A percentile compares a stretch with the other conserved stretches of the same genome.
phyloP scores from a whole-genome alignment of 306 rosid species.

The Acacia melanoxylon region DNA sequence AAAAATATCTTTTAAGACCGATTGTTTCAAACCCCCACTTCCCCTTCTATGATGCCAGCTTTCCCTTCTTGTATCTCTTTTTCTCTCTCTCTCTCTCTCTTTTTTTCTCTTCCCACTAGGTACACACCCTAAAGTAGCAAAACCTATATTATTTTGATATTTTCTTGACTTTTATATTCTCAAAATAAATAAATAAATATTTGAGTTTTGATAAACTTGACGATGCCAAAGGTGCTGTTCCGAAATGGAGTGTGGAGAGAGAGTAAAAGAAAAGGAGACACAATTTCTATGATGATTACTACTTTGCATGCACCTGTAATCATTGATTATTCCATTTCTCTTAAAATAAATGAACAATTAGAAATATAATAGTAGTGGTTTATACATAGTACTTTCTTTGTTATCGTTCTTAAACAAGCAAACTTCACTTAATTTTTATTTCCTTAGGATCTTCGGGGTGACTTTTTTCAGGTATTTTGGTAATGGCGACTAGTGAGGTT shows the following conservation, averaged over 20 bases:
- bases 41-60: not conserved
- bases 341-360: not conserved
- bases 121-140: constrained; percentile 16
- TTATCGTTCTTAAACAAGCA: not conserved
- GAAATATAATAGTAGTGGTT: not conserved
- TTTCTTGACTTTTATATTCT: not conserved
- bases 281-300: not conserved
- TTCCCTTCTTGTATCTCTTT: constrained; percentile 18
- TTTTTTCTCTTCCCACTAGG: not conserved
- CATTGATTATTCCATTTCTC: not conserved
- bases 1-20: no score
- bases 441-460: not conserved
- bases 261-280: not conserved
- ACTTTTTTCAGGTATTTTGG: not conserved
- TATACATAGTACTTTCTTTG: not conserved
- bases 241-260: not conserved
- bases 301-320: constrained; percentile 9
- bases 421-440: not conserved
- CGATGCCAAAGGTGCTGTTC: not conserved
- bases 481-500: not conserved
- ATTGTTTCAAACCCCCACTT: no score
- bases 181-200: not conserved
- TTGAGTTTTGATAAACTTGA: not conserved
- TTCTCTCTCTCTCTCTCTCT: not conserved
- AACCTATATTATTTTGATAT: not conserved